These are phyloP conservation scores for Colletotrichum karsti DNA, from an alignment of 2,329 filamentous ascomycete genomes.

Conservation along the genomic window DNA sequence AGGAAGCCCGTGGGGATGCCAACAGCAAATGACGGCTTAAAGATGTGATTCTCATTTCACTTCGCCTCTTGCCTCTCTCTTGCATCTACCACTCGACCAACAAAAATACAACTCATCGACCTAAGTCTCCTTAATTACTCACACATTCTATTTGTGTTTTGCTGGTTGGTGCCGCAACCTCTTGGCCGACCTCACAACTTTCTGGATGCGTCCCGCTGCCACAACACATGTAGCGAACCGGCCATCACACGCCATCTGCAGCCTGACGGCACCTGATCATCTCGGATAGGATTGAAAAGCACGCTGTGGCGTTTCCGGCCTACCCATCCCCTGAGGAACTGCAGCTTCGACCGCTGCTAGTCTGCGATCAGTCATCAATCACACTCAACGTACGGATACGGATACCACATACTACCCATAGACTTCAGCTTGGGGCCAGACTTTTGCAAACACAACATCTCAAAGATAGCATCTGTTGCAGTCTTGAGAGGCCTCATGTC, in stretches of 20 bases:
- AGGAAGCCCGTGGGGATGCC: not conserved
- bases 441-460: not conserved
- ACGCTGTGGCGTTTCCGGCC: not conserved
- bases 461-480: not conserved
- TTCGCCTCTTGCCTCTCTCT: not conserved
- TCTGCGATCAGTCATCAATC: not conserved
- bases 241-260: not conserved
- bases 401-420: not conserved
- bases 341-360: not conserved
- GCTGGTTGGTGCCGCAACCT: not conserved
- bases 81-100: not conserved
- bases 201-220: conserved; percentile 5
- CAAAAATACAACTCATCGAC: not conserved
- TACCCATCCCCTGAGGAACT: not conserved
- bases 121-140: not conserved
- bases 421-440: not conserved
- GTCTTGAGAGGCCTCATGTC: not conserved
- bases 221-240: conserved; percentile 12
- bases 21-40: not conserved
- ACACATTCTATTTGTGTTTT: not conserved
- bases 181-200: conserved; percentile 1
- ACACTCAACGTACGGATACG: no score
- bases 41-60: not conserved
- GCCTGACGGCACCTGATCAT: not conserved
- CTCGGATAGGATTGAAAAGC: not conserved